Conservation (phyloP, 1,284 basidiomycete species). For the Gymnopus androsaceus region DNA sequence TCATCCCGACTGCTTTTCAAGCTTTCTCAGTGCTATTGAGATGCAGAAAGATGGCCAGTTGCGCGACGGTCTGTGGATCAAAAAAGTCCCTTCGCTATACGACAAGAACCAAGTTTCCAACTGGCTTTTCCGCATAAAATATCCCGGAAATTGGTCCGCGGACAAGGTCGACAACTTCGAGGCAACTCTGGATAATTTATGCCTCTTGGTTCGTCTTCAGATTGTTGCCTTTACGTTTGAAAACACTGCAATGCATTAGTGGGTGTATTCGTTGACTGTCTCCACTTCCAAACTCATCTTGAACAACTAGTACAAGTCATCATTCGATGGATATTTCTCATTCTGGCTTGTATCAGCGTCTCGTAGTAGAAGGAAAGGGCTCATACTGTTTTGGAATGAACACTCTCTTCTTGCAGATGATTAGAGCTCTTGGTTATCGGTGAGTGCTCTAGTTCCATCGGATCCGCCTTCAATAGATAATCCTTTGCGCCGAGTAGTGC, state of each 20-base stretch:
- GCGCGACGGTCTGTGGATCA: constrained; percentile 14
- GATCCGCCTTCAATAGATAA: background rate
- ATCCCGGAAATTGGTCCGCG: constrained; percentile 13
- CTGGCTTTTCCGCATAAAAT: constrained; percentile 13
- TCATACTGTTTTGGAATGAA: constrained; percentile 43
- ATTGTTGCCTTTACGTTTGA: constrained; percentile 37
- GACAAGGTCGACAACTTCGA: constrained; percentile 20
- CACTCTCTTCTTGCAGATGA: constrained; percentile 35
- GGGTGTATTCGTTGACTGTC: constrained; percentile 14
- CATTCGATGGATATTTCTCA: constrained; percentile 35
- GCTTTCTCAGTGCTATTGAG: background rate
- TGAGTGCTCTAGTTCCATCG: constrained; percentile 12
- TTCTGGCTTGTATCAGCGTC: constrained; percentile 29
- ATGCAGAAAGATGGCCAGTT: constrained; percentile 5
- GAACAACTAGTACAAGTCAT: constrained; percentile 27
- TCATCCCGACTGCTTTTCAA: background rate
- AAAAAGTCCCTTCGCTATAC: constrained; percentile 13
- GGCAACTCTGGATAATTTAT: constrained; percentile 30
- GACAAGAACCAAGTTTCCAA: constrained; percentile 1
- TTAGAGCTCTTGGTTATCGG: constrained; percentile 41
- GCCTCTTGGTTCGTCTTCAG: constrained; percentile 23
- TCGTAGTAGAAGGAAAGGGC: constrained; percentile 32
- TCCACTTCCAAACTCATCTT: background rate
- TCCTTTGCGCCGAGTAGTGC: background rate
- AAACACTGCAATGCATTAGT: constrained; percentile 43